Base-by-base conservation (phyloP, 1,284 basidiomycete genomes). In the Farysia itapuensis region DNA sequence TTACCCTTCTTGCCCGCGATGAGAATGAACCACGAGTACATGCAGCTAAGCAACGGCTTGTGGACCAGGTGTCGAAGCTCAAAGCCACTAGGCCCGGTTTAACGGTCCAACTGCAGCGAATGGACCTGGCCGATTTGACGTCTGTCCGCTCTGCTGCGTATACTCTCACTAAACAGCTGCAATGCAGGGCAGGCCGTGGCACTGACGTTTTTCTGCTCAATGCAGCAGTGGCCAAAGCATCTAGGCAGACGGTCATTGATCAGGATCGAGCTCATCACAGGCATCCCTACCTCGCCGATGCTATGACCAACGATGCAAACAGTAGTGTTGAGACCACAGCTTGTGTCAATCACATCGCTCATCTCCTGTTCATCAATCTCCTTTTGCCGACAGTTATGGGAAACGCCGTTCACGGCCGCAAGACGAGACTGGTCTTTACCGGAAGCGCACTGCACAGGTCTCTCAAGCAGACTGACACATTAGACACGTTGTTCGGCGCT, bases 381-480 rank as follows among this genome's bases (percentile, higher is more conserved):
- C 61, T 64, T 19, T 12, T 39, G 3, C 50, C 48, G 1, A 36
- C 35, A 4, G 54, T 64, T 42, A 24, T 38, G 1, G 28, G 39
- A 14, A 48, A 47, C n/a, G 50, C 54, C 4, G 47, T 46, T 26
- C 33, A 35, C 0, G 46, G 46, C 7, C 40, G 44, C n/a, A 45
- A 43, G 14, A 61, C 61, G 12, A 50, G 61, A 39, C 53, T 65
- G 29, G 57, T 65, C 0, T 65, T 65, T 36, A 65, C 57, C 6
- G 57, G 61, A 4, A 56, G 52, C n/a, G 61, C 40, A 20, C 46
- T 61, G 2, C 61, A 65, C 35, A 43, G 51, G 14, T 38, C 39
- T 4, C 12, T 60, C 44, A 57, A 57, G 28, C 35, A 64, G 12
- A 14, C 42, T 12, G 21, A 37, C 6, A 32, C 26, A 4, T 53